These are phyloP conservation scores for Trichoderma brevicompactum DNA, from an alignment of 2,329 filamentous ascomycete genomes.

Conservation along the genomic window DNA sequence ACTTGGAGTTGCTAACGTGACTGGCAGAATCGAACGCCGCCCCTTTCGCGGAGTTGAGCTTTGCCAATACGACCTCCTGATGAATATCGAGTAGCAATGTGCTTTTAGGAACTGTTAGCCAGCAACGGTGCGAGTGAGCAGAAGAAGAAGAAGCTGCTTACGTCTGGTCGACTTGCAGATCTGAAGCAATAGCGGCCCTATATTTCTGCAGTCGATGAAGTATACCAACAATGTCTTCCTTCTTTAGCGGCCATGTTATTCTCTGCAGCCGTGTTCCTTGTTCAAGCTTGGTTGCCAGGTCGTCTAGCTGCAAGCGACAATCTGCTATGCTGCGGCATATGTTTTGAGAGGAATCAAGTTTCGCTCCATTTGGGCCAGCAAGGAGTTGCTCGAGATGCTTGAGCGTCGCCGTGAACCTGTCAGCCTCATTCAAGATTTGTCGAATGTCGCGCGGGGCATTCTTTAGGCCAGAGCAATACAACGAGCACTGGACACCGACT, in stretches of 20 bases:
- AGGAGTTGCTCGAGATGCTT: not conserved
- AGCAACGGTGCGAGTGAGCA: not conserved
- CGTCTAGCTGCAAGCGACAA: not conserved
- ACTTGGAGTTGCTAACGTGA: conserved; percentile 38
- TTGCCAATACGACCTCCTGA: conserved; percentile 32
- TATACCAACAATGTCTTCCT: not conserved
- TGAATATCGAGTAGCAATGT: conserved; percentile 23
- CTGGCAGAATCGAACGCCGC: conserved; percentile 43
- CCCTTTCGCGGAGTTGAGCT: conserved; percentile 32
- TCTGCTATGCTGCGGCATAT: not conserved
- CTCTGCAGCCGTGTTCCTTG: not conserved
- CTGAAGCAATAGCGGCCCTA: not conserved
- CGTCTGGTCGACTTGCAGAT: conserved; percentile 4
- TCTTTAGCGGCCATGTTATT: conserved; percentile 6
- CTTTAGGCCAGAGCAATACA: conserved; percentile 15
- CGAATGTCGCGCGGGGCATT: conserved; percentile 12
- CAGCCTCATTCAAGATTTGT: conserved; percentile 8
- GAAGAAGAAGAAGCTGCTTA: not conserved
- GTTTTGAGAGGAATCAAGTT: conserved; percentile 2
- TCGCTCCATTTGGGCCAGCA: not conserved
- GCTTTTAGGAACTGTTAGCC: not conserved
- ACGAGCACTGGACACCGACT: conserved; percentile 6
- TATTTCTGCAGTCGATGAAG: not conserved
- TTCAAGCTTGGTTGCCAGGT: not conserved
- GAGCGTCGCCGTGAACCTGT: conserved; percentile 2